Conservation (phyloP, 345 rosid species). For the Linum trigynum region DNA sequence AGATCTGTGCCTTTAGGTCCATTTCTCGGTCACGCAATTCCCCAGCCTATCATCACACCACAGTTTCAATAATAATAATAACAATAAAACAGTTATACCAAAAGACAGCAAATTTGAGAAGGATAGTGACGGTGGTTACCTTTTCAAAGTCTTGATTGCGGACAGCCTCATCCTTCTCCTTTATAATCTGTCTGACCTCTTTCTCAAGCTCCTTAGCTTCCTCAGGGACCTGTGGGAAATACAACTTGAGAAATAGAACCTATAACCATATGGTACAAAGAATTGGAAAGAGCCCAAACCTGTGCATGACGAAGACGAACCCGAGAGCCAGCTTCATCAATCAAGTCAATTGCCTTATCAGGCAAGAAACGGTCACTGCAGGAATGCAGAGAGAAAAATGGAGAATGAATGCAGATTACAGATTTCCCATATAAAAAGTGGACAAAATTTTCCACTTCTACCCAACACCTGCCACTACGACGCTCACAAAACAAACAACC, state of each 20-base stretch:
- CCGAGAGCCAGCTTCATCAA: conserved; percentile 99
- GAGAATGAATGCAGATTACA: neutral
- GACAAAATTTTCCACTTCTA: too few species aligned
- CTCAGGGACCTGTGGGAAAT: conserved; percentile 64
- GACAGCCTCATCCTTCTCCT: conserved; percentile 95
- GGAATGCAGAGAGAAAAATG: neutral
- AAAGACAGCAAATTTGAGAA: neutral
- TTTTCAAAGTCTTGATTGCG: conserved; percentile 92
- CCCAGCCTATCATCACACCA: conserved; percentile 54
- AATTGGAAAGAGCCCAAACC: conserved; percentile 30
- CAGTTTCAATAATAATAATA: neutral
- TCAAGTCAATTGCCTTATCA: conserved; percentile 96
- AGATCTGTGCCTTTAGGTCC: conserved; percentile 85
- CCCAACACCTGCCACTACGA: too few species aligned
- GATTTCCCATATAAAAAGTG: too few species aligned
- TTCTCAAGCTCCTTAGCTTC: conserved; percentile 96
- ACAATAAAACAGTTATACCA: neutral
- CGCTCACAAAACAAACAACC: too few species aligned
- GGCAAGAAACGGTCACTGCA: conserved; percentile 95
- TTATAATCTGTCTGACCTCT: conserved; percentile 83
- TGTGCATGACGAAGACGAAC: conserved; percentile 93
- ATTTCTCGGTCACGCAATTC: conserved; percentile 87
- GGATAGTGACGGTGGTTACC: conserved; percentile 28
- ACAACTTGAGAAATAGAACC: too few species aligned
- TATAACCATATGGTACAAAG: neutral